Conservation (phyloP, 768 basidiomycete species). For the Amanita thiersii region DNA sequence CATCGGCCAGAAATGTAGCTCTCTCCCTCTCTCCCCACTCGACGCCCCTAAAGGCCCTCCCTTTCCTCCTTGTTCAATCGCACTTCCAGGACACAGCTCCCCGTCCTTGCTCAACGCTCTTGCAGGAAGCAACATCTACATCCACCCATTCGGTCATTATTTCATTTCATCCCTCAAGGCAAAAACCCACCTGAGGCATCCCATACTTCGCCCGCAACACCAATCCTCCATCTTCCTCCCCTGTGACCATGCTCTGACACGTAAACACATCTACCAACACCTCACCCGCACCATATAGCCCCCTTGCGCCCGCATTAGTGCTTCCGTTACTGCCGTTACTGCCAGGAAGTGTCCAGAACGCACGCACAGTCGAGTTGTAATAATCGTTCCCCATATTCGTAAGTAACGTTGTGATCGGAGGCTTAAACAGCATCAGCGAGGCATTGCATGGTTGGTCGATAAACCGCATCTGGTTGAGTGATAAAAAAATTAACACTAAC, state of each 20-base stretch:
- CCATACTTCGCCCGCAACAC: constrained; percentile 29
- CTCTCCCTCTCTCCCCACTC: neutral
- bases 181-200: constrained; percentile 31
- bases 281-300: constrained; percentile 31
- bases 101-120: constrained; percentile 14
- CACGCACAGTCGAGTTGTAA: constrained; percentile 19
- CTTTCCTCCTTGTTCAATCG: neutral
- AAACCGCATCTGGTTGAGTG: constrained; percentile 32
- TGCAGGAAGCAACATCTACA: constrained; percentile 17
- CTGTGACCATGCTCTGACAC: constrained; percentile 30
- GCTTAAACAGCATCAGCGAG: constrained; percentile 42
- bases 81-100: constrained; percentile 9
- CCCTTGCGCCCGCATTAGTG: constrained; percentile 14
- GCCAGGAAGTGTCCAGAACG: constrained; percentile 34
- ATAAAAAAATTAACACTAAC: neutral
- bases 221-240: constrained; percentile 33
- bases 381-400: constrained; percentile 49
- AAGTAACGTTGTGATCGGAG: constrained; percentile 46
- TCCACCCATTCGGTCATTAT: neutral
- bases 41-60: neutral
- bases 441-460: constrained; percentile 27
- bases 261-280: constrained; percentile 45
- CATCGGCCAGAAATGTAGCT: no score
- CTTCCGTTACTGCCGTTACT: no score
- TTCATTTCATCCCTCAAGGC: neutral